These are phyloP conservation scores for Russula lepida DNA, from an alignment of 768 basidiomycete species.

Conservation along the genomic window DNA sequence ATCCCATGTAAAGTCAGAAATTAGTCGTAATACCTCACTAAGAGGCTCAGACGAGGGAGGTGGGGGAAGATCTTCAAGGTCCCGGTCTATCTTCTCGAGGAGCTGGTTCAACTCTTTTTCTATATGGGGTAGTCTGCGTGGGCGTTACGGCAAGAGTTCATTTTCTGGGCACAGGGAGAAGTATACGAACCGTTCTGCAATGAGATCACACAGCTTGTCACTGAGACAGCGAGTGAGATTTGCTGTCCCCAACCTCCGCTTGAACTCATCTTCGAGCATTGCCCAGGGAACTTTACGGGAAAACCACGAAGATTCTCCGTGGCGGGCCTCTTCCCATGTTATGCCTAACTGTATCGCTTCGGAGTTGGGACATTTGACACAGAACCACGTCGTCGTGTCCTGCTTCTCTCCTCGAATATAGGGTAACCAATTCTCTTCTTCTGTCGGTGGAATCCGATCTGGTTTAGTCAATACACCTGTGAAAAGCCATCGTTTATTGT, in stretches of 20 bases:
- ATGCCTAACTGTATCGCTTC: constrained; percentile 42
- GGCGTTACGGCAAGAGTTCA: neutral
- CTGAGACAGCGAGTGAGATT: constrained; percentile 54
- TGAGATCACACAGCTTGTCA: constrained; percentile 50
- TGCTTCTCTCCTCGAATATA: constrained; percentile 47
- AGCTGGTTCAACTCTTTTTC: constrained; percentile 46
- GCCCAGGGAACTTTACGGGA: constrained; percentile 44
- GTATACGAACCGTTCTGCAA: constrained; percentile 44
- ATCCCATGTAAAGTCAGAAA: constrained; percentile 39
- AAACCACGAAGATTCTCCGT: constrained; percentile 51
- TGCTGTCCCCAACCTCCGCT: constrained; percentile 45
- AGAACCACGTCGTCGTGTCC: constrained; percentile 49
- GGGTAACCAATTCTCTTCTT: constrained; percentile 47
- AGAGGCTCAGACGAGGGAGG: constrained; percentile 49
- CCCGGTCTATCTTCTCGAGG: constrained; percentile 33
- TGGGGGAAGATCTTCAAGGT: constrained; percentile 34
- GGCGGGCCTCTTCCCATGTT: constrained; percentile 54
- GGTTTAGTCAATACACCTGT: constrained; percentile 17
- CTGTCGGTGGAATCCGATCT: constrained; percentile 29
- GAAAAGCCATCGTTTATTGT: neutral
- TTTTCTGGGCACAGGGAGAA: no score
- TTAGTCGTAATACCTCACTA: constrained; percentile 43
- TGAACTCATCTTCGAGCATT: constrained; percentile 41
- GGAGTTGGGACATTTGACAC: constrained; percentile 39
- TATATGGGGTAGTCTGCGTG: constrained; percentile 50